A percentile compares a stretch with the other conserved stretches of the same genome.
Conservation (phyloP, 495 filamentous ascomycete species). For the Aspergillus olivimuriae region DNA sequence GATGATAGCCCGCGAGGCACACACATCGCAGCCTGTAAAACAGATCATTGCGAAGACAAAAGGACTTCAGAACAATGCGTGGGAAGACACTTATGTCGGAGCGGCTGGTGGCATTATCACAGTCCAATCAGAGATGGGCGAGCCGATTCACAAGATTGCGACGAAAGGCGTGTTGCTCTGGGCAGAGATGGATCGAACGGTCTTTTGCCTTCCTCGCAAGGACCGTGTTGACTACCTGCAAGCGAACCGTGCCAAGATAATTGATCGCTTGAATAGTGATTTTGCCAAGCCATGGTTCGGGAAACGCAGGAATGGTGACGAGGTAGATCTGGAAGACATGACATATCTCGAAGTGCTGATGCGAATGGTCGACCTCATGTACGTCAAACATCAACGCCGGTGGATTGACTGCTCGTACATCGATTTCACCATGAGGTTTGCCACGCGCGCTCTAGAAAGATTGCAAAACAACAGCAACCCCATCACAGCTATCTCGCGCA, state of each 20-base stretch:
- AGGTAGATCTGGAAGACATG: conserved; percentile 32
- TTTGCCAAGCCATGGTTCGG: conserved; percentile 39
- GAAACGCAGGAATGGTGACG: conserved; percentile 12
- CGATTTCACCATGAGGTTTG: conserved; percentile 21
- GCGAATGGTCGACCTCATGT: conserved; percentile 29
- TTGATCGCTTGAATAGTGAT: conserved; percentile 28
- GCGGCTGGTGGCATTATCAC: conserved; percentile 31
- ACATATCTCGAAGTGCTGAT: conserved; percentile 30
- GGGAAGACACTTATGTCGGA: conserved; percentile 24
- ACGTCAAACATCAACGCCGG: conserved; percentile 23
- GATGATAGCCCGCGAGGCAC: conserved; percentile 43
- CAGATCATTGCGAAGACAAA: conserved; percentile 21
- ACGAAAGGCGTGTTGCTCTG: conserved; percentile 33
- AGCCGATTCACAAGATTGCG: conserved; percentile 39
- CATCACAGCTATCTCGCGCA: neutral
- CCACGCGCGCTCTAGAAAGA: conserved; percentile 21
- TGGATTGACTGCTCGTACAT: conserved; percentile 33
- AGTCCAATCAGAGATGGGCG: conserved; percentile 37
- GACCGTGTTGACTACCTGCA: conserved; percentile 21
- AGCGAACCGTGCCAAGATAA: conserved; percentile 19
- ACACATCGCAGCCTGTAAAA: conserved; percentile 26
- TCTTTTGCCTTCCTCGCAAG: conserved; percentile 26
- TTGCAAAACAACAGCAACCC: neutral
- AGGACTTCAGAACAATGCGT: conserved; percentile 21
- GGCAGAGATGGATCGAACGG: conserved; percentile 30